These are phyloP conservation scores for Fallopia convolvulus DNA, from an alignment of 148 eudicot genomes.

Conservation along the genomic window DNA sequence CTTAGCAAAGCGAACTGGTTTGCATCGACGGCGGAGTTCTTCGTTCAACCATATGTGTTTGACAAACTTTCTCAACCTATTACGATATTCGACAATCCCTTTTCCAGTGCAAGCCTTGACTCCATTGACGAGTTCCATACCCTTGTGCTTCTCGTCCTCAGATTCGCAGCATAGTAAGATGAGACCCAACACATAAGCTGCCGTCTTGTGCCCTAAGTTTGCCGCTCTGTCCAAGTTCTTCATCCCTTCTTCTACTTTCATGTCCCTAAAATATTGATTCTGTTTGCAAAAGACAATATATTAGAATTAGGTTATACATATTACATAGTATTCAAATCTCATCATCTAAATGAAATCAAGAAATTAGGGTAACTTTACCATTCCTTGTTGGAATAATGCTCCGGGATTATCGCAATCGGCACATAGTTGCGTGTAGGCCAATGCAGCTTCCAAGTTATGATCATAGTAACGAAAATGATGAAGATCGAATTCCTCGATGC, in stretches of 20 bases:
- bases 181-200: slow-evolving; percentile 1
- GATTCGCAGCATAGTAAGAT: not conserved
- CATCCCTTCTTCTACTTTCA: not conserved
- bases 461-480: not conserved
- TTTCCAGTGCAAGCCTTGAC: not conserved
- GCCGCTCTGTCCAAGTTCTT: not conserved
- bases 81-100: not conserved
- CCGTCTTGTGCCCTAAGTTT: not conserved
- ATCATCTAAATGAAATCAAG: not conserved
- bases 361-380: not conserved
- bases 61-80: not conserved
- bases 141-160: not conserved
- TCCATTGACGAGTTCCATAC: not conserved
- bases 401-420: not conserved
- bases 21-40: not conserved
- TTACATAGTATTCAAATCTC: not conserved
- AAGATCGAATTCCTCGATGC: not conserved
- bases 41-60: not conserved
- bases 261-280: not conserved
- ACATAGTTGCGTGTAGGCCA: not conserved
- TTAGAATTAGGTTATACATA: not conserved
- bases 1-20: not conserved
- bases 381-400: not conserved
- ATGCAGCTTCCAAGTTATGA: not conserved
- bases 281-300: not conserved